These are phyloP conservation scores for Collybia nuda DNA, from an alignment of 768 basidiomycete species.

Conservation along the genomic window DNA sequence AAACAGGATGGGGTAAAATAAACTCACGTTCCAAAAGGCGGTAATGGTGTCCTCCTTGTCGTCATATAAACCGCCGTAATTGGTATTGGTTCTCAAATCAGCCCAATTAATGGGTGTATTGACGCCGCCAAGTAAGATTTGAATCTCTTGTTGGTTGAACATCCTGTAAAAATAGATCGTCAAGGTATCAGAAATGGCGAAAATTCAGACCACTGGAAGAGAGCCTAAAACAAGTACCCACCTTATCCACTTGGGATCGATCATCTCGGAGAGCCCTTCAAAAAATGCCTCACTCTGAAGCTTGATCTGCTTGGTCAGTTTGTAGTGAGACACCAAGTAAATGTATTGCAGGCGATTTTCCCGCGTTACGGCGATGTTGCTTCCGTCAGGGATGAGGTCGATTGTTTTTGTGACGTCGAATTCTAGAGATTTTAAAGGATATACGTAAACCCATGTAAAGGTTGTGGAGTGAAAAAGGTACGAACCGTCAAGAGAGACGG, in stretches of 20 bases:
- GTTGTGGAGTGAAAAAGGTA: conserved; percentile 1
- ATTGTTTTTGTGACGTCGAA: conserved; percentile 76
- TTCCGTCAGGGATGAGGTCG: conserved; percentile 81
- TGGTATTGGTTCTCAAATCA: conserved; percentile 74
- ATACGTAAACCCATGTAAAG: background rate
- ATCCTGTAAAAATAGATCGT: conserved; percentile 48
- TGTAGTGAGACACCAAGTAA: conserved; percentile 84
- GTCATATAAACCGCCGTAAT: conserved; percentile 81
- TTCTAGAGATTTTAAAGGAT: conserved; percentile 42
- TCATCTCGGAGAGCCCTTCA: conserved; percentile 88
- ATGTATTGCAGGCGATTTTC: conserved; percentile 93
- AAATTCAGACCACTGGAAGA: background rate
- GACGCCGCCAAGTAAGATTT: conserved; percentile 87
- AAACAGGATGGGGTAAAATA: background rate
- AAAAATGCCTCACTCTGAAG: conserved; percentile 85
- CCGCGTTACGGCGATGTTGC: conserved; percentile 79
- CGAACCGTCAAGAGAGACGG: conserved; percentile 82
- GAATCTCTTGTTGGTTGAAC: conserved; percentile 97
- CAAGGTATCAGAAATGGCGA: background rate
- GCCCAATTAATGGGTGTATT: conserved; percentile 83
- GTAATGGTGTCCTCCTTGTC: conserved; percentile 69
- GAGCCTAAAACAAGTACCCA: conserved; percentile 21
- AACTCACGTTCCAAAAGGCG: conserved; percentile 79
- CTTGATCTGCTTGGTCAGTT: conserved; percentile 86
- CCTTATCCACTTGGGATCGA: conserved; percentile 88